Base-by-base conservation (phyloP, 2,329 filamentous ascomycete species). In the Xylariaceae sp. region DNA sequence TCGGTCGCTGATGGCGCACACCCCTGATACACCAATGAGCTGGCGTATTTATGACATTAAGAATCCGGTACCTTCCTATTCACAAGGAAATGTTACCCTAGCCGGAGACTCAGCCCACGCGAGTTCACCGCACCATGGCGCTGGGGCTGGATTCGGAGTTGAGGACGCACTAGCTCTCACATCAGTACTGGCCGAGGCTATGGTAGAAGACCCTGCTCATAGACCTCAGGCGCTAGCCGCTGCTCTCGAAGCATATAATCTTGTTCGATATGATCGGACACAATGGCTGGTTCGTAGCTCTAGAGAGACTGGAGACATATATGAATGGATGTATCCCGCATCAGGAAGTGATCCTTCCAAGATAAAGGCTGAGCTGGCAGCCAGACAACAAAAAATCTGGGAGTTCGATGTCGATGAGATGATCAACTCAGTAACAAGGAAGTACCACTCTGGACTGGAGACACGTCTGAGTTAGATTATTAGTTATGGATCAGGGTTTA, bases 141-240 rank as follows among this genome's bases (percentile, higher is more conserved):
- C 55, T 3, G 52, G 55, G 3, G 57, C 57, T 2, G 53, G 57
- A 34, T 47, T 49, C 22, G 57, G 49, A 3, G 46, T 75, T 65
- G 72, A 74, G 68, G 16, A 65, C 57, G 8, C 65, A 67, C 4
- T 58, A 14, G 50, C 48, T 20, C 60, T 76, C 17, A 73, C 72
- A 65, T 75, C 72, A 0, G 63, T 75, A 22, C 69, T 74, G 2
- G 70, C 73, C 49, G 45, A 52, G 35, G 52, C 52, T 25, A 52
- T 49, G 4, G 20, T 25, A 7, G 44, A 49, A 17, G 23, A 49
- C 5, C 37, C 23, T 2, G 37, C 42, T 17, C 33, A 38, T 1
- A 54, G 52, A 34, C 43, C 42, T 4, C 45, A 45, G 29, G 35
- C 42, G 12, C 49, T 50, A 14, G 21, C 33, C 20, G 37, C 49